Base-by-base conservation (phyloP, 2,329 filamentous ascomycete genomes). In the Aspergillus terreus region DNA sequence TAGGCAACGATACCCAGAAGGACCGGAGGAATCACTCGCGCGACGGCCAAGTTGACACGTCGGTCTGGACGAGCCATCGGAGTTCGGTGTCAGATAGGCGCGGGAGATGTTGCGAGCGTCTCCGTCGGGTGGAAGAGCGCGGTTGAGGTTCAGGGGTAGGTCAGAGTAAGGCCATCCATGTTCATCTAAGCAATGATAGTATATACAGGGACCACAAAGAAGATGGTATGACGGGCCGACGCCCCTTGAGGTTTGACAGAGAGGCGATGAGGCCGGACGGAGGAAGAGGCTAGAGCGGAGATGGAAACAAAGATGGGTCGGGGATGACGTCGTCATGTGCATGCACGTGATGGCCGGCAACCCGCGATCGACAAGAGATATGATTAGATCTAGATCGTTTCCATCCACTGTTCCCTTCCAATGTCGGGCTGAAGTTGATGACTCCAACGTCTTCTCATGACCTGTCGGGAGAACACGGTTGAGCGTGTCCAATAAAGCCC, bases 21-120 rank as follows among this genome's bases (percentile, higher is more conserved):
- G 46, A 92, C 66, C 36, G 85, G 59, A 4, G 91, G 91, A 51
- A 95, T 83, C 50, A 87, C 71, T 52, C 86, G 79, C 47, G 84
- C 82, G 44, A 81, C 78, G 70, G 79, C 82, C 61, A 80, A 72
- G 68, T 83, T 84, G 46, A 77, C 72, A 58, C 76, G 72, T 59
- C 71, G 72, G 51, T 71, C 63, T 57, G 64, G 62, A 49, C 56
- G 57, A 55, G 63, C 65, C 69, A 72, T 71, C 48, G 56, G 58
- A 60, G 49, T 47, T 53, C 47, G 49, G 57, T 51, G 51, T 46
- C 46, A 49, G 44, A 58, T 60, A 59, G 49, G 38, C 51, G 33
- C 35, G 35, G 35, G 15, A 17, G 35, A 38, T 38, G 11, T 38
- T 17, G 35, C 15, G 14, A 17, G 35, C 35, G 40, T 42, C 40